phyloP scores from a whole-genome alignment of 2,329 filamentous ascomycete species.

The Myriosclerotinia scirpicola region DNA sequence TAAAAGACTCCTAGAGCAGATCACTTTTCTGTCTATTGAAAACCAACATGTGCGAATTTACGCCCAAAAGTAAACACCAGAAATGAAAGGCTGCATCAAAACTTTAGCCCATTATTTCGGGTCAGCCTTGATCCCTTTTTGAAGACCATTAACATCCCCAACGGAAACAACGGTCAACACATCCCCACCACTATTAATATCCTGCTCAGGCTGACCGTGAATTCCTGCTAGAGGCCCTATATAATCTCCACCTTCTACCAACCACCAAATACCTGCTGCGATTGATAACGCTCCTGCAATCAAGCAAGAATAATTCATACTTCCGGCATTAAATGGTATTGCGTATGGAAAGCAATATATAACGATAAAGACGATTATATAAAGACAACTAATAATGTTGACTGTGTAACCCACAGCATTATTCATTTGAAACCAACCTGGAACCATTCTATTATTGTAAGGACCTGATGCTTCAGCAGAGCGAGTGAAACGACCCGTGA shows the following conservation, averaged over 20 bases:
- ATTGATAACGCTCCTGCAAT: conserved; percentile 48
- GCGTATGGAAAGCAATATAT: conserved; percentile 61
- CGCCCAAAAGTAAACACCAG: background rate
- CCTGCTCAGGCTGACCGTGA: background rate
- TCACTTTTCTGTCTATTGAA: no score
- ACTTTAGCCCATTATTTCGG: background rate
- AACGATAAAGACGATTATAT: conserved; percentile 61
- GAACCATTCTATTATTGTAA: conserved; percentile 45
- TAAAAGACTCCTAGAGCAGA: background rate
- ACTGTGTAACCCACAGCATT: conserved; percentile 50
- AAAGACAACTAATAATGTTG: conserved; percentile 53
- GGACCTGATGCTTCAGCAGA: conserved; percentile 19
- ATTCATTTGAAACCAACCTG: conserved; percentile 59
- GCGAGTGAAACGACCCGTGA: conserved; percentile 44
- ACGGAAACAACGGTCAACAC: background rate
- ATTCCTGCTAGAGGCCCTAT: conserved; percentile 30
- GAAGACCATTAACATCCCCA: background rate
- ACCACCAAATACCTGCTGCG: conserved; percentile 47
- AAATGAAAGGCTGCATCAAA: background rate
- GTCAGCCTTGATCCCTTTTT: background rate
- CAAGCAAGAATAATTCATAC: conserved; percentile 55
- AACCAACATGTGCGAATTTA: background rate
- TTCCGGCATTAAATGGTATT: conserved; percentile 46
- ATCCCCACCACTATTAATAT: background rate
- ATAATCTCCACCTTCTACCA: conserved; percentile 37